Conservation (phyloP, 208 protist species). For the Trypanosoma mega region DNA sequence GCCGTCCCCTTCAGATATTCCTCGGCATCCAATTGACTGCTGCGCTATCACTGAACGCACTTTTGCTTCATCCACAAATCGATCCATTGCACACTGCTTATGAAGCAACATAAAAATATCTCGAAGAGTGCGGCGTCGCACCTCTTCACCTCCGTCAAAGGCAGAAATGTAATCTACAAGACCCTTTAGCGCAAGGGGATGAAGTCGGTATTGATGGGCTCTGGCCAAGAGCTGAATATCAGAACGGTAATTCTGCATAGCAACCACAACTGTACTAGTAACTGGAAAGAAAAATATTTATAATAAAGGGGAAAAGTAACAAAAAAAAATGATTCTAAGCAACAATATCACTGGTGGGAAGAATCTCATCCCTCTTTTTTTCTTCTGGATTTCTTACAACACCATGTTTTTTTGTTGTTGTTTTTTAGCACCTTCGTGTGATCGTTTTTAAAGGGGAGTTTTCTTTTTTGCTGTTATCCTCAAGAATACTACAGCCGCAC, state of each 20-base stretch:
- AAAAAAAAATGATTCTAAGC: too few species aligned
- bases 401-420: too few species aligned
- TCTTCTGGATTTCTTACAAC: slow-evolving; percentile 4
- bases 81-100: slow-evolving; percentile 47
- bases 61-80: slow-evolving; percentile 63
- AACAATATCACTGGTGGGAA: too few species aligned
- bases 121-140: slow-evolving; percentile 47
- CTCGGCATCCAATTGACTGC: slow-evolving; percentile 45
- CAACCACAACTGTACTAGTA: slow-evolving; percentile 2
- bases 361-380: too few species aligned
- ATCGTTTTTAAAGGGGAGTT: too few species aligned
- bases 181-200: slow-evolving; percentile 70
- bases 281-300: slow-evolving; percentile 3
- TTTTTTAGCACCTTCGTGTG: too few species aligned
- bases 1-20: slow-evolving; percentile 31
- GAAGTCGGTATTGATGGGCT: slow-evolving; percentile 73
- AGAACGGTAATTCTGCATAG: slow-evolving; percentile 50
- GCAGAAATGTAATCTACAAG: slow-evolving; percentile 57
- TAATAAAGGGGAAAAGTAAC: slow-evolving; percentile 11
- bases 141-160: slow-evolving; percentile 33
- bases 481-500: not conserved
- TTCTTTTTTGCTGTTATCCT: not conserved
- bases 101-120: slow-evolving; percentile 74
- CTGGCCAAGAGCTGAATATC: slow-evolving; percentile 70
- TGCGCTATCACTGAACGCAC: slow-evolving; percentile 51